Percentiles rank a stretch among this genome's conserved stretches.
Conservation (phyloP, 129 eudicot species). For the Lactuca saligna region DNA sequence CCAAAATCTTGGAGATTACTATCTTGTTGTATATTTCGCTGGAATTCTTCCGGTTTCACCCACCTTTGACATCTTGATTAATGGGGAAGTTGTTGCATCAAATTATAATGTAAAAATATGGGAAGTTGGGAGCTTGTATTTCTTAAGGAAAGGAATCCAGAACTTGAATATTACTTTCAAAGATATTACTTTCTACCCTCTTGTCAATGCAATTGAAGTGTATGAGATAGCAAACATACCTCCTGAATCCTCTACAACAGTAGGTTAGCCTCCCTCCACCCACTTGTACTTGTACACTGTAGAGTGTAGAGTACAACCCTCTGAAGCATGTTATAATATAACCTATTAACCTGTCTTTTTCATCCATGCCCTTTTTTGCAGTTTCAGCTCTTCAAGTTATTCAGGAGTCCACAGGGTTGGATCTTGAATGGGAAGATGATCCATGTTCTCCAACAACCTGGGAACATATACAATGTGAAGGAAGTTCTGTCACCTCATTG, state of each 20-base stretch:
- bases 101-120: conserved; percentile 63
- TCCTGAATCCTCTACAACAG: conserved; percentile 72
- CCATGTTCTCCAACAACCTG: conserved; percentile 86
- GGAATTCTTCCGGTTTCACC: conserved; percentile 90
- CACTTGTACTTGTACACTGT: background rate
- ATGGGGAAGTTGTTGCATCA: conserved; percentile 55
- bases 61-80: conserved; percentile 62
- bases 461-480: conserved; percentile 76
- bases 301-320: conserved; percentile 21
- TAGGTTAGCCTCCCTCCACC: conserved; percentile 42
- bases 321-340: conserved; percentile 8
- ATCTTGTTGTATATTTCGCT: conserved; percentile 70
- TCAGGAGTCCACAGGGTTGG: conserved; percentile 64
- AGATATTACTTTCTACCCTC: conserved; percentile 60
- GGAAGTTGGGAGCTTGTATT: conserved; percentile 43
- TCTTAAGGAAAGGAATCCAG: conserved; percentile 45
- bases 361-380: conserved; percentile 31
- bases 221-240: conserved; percentile 76
- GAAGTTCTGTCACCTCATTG: conserved; percentile 71
- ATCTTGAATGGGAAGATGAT: conserved; percentile 95
- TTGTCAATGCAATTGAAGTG: conserved; percentile 83
- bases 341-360: background rate
- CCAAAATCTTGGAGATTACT: conserved; percentile 59
- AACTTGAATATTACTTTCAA: conserved; percentile 66
- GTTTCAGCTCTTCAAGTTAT: conserved; percentile 95